A percentile compares a stretch with the other conserved stretches of the same genome.
Conservation (phyloP, 306 rosid genomes). For the Begonia peltatifolia region DNA sequence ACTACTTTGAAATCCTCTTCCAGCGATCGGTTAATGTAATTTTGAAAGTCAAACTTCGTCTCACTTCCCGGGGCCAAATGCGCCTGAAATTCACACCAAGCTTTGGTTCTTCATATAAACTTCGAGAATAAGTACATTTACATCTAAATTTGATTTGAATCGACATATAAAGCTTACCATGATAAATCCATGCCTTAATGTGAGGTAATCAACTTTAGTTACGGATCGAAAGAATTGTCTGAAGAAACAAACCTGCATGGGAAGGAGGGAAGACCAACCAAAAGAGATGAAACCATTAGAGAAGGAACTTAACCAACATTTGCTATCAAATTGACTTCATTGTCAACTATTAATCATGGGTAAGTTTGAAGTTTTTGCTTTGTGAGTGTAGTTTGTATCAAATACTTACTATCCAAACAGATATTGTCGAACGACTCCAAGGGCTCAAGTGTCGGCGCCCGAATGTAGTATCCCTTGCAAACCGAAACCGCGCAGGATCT, state of each 20-base stretch:
- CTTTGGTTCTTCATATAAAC: too few species aligned
- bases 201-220: slow-evolving; percentile 52
- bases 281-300: too few species aligned
- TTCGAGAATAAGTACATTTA: too few species aligned
- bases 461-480: slow-evolving; percentile 78
- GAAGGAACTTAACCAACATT: too few species aligned
- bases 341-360: not conserved
- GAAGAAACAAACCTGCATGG: slow-evolving; percentile 60
- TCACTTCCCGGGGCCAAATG: slow-evolving; percentile 60
- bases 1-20: slow-evolving; percentile 78
- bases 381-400: not conserved
- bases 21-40: slow-evolving; percentile 63
- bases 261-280: too few species aligned
- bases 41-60: slow-evolving; percentile 51
- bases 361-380: slow-evolving; percentile 2
- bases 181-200: slow-evolving; percentile 78
- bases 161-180: slow-evolving; percentile 26
- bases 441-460: slow-evolving; percentile 55
- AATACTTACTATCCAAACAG: slow-evolving; percentile 48
- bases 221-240: slow-evolving; percentile 69
- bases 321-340: not conserved
- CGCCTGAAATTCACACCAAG: slow-evolving; percentile 27
- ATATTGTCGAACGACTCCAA: slow-evolving; percentile 46
- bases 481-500: slow-evolving; percentile 83
- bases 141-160: not conserved